Base-by-base conservation (phyloP, 768 basidiomycete species). In the Coprinopsis sp. region DNA sequence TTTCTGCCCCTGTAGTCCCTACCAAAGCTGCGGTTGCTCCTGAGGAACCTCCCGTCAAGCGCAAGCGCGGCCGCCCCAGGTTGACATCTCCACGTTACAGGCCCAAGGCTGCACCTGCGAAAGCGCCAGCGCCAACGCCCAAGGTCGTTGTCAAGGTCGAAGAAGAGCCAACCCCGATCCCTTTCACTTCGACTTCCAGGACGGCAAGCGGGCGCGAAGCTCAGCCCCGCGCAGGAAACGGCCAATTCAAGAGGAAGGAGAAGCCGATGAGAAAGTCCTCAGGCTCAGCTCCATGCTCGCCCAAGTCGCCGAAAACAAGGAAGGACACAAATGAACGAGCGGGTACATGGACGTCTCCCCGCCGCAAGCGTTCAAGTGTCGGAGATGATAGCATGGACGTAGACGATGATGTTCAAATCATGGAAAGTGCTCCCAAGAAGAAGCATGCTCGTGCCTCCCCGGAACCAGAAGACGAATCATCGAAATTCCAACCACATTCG, bases 231-330 rank as follows among this genome's bases (percentile, higher is more conserved):
- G 76, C 79, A 43, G 64, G 63, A 14, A 84, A 85, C 51, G 84
- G 84, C 33, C 71, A 82, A 14, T 86, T 87, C 52, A 82, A 81
- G 28, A 81, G 76, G 66, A 84, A 84, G 59, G 69, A 65, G 28
- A 66, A 64, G 55, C 69, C 64, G 46, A 57, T 67, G 49, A 67
- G 71, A 55, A 72, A 62, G 58, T 25, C 33, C 21, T 29, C 21
- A 3, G 31, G 23, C 14, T 22, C 31, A 18, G 23, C 48, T 3
- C 28, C 48, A 16, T 44, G 44, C 23, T 52, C 49, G 24, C 37
- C 46, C 55, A 67, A 70, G 50, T 66, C 67, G 52, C 66, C 27
- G 72, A 37, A 21, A 64, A 58, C 46, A 42, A 44, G 37, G 54
- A 57, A 4, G 40, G 41, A 31, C 60, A 61, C 13, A 57, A n/a